Percentiles rank a stretch among this genome's conserved stretches.
These are phyloP conservation scores for Galerina sulciceps DNA, from an alignment of 768 basidiomycete species.

Conservation along the genomic window DNA sequence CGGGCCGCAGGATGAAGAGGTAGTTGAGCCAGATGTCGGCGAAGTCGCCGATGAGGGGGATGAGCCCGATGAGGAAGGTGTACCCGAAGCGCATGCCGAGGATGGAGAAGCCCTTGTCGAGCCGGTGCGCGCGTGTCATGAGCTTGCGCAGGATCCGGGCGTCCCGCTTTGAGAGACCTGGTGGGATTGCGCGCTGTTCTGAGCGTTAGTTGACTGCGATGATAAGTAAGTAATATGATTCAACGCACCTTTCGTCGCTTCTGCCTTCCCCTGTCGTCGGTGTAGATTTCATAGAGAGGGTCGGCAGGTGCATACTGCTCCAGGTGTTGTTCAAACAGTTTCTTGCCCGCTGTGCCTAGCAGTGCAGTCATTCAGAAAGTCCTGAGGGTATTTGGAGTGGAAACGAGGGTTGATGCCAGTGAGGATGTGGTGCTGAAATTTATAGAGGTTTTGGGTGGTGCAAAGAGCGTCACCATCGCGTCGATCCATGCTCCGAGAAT, in stretches of 20 bases:
- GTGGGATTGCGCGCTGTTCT: slow-evolving; percentile 66
- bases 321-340: slow-evolving; percentile 69
- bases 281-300: slow-evolving; percentile 72
- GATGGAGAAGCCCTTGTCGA: slow-evolving; percentile 85
- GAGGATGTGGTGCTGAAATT: no score
- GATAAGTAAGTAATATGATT: background rate
- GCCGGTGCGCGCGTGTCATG: slow-evolving; percentile 77
- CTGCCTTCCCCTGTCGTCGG: slow-evolving; percentile 57
- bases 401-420: no score
- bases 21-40: slow-evolving; percentile 72
- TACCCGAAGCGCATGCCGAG: slow-evolving; percentile 87
- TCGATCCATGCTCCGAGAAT: no score
- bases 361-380: slow-evolving; percentile 29
- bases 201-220: no score
- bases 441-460: no score
- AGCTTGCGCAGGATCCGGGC: slow-evolving; percentile 77
- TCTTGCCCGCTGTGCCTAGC: slow-evolving; percentile 52
- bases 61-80: slow-evolving; percentile 79
- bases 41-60: slow-evolving; percentile 74
- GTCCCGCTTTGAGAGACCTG: slow-evolving; percentile 79
- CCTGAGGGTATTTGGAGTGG: background rate
- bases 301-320: slow-evolving; percentile 72
- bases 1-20: slow-evolving; percentile 74
- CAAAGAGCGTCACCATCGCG: no score
- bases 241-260: slow-evolving; percentile 58